These are phyloP conservation scores for Magnaporthiopsis rhizophila DNA, from an alignment of 2,329 filamentous ascomycete genomes.

Conservation along the genomic window DNA sequence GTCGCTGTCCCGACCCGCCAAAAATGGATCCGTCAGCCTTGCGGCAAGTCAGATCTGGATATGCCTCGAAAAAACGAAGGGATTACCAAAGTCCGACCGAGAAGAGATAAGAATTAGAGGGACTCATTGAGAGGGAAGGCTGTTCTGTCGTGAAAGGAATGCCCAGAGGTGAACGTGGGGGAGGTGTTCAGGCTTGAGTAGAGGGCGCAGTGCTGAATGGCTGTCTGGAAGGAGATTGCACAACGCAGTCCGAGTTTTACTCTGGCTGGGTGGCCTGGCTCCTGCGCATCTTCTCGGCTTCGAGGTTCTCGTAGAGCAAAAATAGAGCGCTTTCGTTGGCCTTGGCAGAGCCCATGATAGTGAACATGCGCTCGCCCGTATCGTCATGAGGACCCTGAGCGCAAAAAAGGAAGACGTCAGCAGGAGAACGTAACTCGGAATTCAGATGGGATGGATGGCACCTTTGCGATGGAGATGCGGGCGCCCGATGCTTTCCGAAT, in stretches of 20 bases:
- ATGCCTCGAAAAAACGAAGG: conserved; percentile 32
- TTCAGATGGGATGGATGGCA: conserved; percentile 21
- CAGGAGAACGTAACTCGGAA: not conserved
- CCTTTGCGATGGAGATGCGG: conserved; percentile 95
- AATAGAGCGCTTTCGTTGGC: conserved; percentile 95
- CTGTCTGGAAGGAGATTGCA: not conserved
- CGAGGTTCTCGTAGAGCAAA: conserved; percentile 95
- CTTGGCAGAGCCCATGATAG: conserved; percentile 90
- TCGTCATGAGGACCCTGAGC: conserved; percentile 80
- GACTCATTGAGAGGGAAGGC: conserved; percentile 1
- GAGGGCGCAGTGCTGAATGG: not conserved
- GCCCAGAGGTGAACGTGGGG: not conserved
- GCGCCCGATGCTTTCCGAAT: conserved; percentile 95
- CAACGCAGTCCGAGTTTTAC: conserved; percentile 2
- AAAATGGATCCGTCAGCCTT: conserved; percentile 42
- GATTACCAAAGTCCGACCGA: conserved; percentile 43
- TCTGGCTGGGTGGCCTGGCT: conserved; percentile 54
- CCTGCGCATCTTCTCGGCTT: conserved; percentile 97
- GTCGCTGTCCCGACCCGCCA: conserved; percentile 24
- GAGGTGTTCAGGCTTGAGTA: not conserved
- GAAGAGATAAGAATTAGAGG: conserved; percentile 24
- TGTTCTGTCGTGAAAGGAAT: not conserved
- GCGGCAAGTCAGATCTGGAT: conserved; percentile 56
- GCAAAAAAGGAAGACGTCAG: not conserved
- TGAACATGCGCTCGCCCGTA: conserved; percentile 98